Conservation (phyloP, 75 land plant genomes). For the Picea glauca region DNA sequence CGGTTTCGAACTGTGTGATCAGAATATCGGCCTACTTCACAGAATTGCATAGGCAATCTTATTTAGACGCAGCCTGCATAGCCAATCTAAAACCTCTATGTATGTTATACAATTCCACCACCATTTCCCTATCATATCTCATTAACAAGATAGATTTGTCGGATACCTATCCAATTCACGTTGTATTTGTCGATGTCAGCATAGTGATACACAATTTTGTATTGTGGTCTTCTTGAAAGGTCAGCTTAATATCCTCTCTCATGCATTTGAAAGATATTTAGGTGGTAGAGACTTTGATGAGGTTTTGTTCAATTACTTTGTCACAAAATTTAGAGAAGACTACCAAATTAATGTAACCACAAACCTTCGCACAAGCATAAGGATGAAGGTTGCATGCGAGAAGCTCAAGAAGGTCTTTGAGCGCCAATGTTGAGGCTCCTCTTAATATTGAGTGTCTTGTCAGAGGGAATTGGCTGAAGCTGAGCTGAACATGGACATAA, state of each 20-base stretch:
- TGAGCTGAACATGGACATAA: slow-evolving; percentile 38
- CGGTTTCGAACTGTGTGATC: slow-evolving; percentile 79
- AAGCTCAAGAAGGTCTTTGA: slow-evolving; percentile 74
- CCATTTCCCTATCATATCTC: slow-evolving; percentile 86
- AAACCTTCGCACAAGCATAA: neutral
- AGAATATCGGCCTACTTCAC: slow-evolving; percentile 84
- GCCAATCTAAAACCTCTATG: slow-evolving; percentile 78
- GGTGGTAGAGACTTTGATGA: slow-evolving; percentile 93
- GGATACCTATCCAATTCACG: too few species aligned
- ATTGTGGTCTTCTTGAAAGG: slow-evolving; percentile 44
- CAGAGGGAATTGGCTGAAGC: slow-evolving; percentile 28
- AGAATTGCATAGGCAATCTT: slow-evolving; percentile 76
- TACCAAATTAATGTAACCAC: too few species aligned
- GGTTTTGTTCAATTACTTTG: slow-evolving; percentile 31
- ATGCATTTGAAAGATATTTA: too few species aligned
- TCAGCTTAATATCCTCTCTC: too few species aligned
- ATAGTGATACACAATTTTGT: slow-evolving; percentile 81
- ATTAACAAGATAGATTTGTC: slow-evolving; percentile 53
- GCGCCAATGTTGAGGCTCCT: slow-evolving; percentile 84
- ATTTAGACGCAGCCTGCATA: slow-evolving; percentile 76
- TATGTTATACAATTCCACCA: slow-evolving; percentile 4
- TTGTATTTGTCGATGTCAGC: neutral
- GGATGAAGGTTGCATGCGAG: slow-evolving; percentile 70
- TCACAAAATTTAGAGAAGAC: too few species aligned
- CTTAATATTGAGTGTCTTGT: too few species aligned